Evolutionary conservation across 805 yeast genomes (phyloP).

Genomic region (Candida jianshihensis): DNA sequence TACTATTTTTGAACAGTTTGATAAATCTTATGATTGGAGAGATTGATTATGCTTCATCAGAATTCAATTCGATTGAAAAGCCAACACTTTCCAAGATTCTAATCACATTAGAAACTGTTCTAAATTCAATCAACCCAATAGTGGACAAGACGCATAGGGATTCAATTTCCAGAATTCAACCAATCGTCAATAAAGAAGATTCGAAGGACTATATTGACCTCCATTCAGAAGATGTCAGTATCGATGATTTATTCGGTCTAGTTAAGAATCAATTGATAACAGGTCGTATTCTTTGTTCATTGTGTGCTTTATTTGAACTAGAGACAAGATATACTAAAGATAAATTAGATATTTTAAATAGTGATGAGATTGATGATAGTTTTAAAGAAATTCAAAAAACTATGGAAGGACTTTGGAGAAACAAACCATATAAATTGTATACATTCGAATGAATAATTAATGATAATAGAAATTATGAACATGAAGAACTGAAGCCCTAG

Average conservation of each 20-base stretch:
- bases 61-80: background rate
- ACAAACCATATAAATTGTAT: constrained; percentile 24
- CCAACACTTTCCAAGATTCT: background rate
- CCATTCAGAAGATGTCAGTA: background rate
- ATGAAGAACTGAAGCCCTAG: background rate
- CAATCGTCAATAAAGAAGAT: too few relatives aligned
- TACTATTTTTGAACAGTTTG: background rate
- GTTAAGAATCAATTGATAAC: constrained; percentile 25
- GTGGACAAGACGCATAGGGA: constrained; percentile 11
- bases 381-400: constrained; percentile 5
- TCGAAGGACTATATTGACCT: background rate
- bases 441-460: constrained; percentile 28
- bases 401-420: constrained; percentile 20
- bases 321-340: constrained; percentile 11
- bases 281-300: constrained; percentile 27
- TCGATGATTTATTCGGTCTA: constrained; percentile 20
- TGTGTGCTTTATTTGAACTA: constrained; percentile 28
- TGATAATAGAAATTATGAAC: background rate
- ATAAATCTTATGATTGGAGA: constrained; percentile 2
- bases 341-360: constrained; percentile 3
- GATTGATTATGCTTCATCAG: background rate
- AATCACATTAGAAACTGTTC: constrained; percentile 8
- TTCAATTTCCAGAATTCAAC: background rate
- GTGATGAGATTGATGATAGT: background rate
- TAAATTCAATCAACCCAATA: constrained; percentile 17